Percentiles rank a stretch among this genome's conserved stretches.
Conservation (phyloP, 768 basidiomycete species). For the Pleurotus giganteus region DNA sequence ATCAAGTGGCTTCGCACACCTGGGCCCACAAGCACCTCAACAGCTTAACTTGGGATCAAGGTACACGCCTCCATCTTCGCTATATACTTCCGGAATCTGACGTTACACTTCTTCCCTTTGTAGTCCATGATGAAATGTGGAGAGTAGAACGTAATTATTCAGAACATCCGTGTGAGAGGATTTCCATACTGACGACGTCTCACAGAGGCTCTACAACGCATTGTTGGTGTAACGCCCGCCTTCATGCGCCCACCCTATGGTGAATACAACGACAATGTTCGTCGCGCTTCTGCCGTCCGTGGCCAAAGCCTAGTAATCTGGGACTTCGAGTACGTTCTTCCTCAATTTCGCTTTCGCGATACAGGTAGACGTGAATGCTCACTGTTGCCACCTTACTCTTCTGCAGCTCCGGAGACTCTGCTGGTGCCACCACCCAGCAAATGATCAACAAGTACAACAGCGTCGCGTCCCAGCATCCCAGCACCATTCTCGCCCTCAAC, state of each 20-base stretch:
- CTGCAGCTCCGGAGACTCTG: slow-evolving; percentile 36
- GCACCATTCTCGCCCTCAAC: slow-evolving; percentile 30
- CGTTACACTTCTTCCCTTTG: not conserved
- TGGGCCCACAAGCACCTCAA: slow-evolving; percentile 38
- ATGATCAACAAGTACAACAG: slow-evolving; percentile 27
- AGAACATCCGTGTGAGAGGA: not conserved
- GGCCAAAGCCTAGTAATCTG: slow-evolving; percentile 32
- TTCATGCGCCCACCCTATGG: slow-evolving; percentile 52
- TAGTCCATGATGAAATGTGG: slow-evolving; percentile 25
- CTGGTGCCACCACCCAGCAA: slow-evolving; percentile 30
- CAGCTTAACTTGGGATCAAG: slow-evolving; percentile 18
- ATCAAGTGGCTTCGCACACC: slow-evolving; percentile 45
- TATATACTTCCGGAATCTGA: not conserved
- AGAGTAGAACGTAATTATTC: slow-evolving; percentile 15
- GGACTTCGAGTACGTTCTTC: slow-evolving; percentile 30
- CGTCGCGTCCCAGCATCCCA: slow-evolving; percentile 19
- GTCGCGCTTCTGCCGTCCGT: slow-evolving; percentile 29
- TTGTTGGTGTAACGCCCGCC: slow-evolving; percentile 40
- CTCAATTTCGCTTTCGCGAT: not conserved
- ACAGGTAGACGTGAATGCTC: not conserved
- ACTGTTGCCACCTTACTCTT: slow-evolving; percentile 5
- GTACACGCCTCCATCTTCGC: slow-evolving; percentile 13
- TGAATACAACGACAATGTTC: slow-evolving; percentile 45
- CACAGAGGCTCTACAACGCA: slow-evolving; percentile 38
- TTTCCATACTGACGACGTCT: not conserved